These are phyloP conservation scores for Heliamphora pulchella DNA, from an alignment of 179 eudicot genomes.

Conservation along the genomic window DNA sequence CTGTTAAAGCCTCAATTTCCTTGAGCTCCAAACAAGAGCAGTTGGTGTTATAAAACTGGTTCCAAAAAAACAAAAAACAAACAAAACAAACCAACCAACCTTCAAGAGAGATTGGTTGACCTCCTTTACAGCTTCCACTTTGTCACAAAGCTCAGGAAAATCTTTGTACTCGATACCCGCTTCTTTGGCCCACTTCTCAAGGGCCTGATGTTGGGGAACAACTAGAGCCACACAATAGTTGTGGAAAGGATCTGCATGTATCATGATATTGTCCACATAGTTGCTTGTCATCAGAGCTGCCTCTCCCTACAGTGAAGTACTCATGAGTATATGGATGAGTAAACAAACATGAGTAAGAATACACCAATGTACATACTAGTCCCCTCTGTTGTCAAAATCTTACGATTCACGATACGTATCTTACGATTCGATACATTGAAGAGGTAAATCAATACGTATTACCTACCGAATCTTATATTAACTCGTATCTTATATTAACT, in stretches of 20 bases:
- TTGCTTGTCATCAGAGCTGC: conserved; percentile 61
- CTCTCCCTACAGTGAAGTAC: conserved; percentile 56
- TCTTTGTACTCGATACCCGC: conserved; percentile 52
- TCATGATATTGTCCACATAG: conserved; percentile 69
- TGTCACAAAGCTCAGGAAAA: conserved; percentile 61
- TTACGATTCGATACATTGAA: no score
- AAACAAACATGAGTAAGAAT: background rate
- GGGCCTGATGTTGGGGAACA: conserved; percentile 51
- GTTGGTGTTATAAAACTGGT: no score
- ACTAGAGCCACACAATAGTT: conserved; percentile 74
- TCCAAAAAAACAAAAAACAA: no score
- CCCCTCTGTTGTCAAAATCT: no score
- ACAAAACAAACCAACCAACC: conserved; percentile 35
- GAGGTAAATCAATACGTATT: no score
- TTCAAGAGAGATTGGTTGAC: conserved; percentile 69
- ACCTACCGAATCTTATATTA: no score
- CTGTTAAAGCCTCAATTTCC: background rate
- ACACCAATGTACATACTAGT: no score
- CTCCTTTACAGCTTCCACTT: conserved; percentile 60
- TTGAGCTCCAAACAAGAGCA: background rate
- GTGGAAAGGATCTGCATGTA: conserved; percentile 83
- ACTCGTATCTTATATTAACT: no score
- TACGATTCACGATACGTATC: no score
- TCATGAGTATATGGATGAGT: background rate
- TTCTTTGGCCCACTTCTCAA: conserved; percentile 79